These are phyloP conservation scores for Lablab purpureus DNA, from an alignment of 306 rosid genomes.

Conservation along the genomic window DNA sequence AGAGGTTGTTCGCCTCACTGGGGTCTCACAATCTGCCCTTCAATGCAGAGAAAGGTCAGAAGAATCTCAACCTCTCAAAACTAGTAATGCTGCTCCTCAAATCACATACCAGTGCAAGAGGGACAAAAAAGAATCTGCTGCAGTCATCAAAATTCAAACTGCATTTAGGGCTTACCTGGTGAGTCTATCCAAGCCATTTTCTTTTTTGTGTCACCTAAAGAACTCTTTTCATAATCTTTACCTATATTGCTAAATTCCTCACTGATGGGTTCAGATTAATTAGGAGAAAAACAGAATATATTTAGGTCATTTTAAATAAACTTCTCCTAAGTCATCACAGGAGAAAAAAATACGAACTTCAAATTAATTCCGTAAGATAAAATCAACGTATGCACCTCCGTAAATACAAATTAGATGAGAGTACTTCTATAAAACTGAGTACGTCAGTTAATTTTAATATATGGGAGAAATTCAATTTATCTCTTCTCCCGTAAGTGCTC, in stretches of 20 bases:
- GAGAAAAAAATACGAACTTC: too few relatives aligned
- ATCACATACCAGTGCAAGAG: constrained; percentile 43
- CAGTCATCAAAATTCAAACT: constrained; percentile 76
- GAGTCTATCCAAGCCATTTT: constrained; percentile 53
- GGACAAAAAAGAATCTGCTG: constrained; percentile 57
- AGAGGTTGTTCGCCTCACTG: constrained; percentile 62
- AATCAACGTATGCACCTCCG: too few relatives aligned
- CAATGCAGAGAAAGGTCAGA: constrained; percentile 34
- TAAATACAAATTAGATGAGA: not conserved
- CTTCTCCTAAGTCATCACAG: too few relatives aligned
- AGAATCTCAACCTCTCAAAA: constrained; percentile 34
- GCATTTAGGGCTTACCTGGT: constrained; percentile 88
- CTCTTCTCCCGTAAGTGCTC: not conserved
- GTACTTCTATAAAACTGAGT: not conserved
- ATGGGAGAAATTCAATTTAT: not conserved
- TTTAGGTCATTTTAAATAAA: not conserved
- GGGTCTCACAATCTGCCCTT: constrained; percentile 42
- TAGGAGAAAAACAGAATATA: too few relatives aligned
- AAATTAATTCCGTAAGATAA: too few relatives aligned
- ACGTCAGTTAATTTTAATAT: too few relatives aligned
- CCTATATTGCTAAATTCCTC: not conserved
- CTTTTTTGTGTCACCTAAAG: not conserved
- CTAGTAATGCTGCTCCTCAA: constrained; percentile 47
- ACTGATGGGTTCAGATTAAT: not conserved
- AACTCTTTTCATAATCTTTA: constrained; percentile 27